Evolutionary conservation across 768 basidiomycete species (phyloP).

Genomic region (Termitomyces sp.): DNA sequence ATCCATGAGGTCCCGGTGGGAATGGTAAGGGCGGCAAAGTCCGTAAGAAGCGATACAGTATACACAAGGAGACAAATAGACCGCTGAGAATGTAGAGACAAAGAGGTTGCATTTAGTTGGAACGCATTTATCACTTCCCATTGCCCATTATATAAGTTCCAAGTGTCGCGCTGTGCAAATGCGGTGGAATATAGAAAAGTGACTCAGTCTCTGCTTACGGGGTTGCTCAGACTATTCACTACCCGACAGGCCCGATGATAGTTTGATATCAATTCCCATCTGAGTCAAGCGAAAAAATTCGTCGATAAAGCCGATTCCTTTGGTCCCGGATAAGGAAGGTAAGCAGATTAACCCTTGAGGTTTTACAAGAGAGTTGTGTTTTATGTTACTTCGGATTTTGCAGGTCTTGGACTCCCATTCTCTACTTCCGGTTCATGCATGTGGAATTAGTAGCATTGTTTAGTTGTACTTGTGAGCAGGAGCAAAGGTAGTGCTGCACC

Average conservation of each 20-base stretch:
- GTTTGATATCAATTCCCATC: not conserved
- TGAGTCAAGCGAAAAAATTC: not conserved
- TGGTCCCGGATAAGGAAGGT: not conserved
- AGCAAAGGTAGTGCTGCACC: not conserved
- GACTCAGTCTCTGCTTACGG: conserved; percentile 7
- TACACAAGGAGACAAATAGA: conserved; percentile 1
- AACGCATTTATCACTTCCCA: not conserved
- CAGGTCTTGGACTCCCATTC: not conserved
- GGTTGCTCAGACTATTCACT: not conserved
- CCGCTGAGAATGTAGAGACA: conserved; percentile 1
- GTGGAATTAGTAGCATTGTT: too few relatives aligned
- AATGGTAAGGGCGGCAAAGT: conserved; percentile 12
- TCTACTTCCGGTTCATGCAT: not conserved
- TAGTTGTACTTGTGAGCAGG: not conserved
- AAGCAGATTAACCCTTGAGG: not conserved
- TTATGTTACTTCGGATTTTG: not conserved
- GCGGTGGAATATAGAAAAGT: not conserved
- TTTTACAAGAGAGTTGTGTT: not conserved
- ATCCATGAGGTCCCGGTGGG: conserved; percentile 23
- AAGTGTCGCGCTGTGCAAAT: conserved; percentile 2
- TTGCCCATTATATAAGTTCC: conserved; percentile 1
- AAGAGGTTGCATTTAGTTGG: conserved; percentile 4
- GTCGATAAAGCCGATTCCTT: not conserved
- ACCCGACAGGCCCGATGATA: not conserved
- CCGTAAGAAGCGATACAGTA: not conserved